Evolutionary conservation across 2,329 filamentous ascomycete species (phyloP).

Genomic region (Pestalotiopsis sp.): DNA sequence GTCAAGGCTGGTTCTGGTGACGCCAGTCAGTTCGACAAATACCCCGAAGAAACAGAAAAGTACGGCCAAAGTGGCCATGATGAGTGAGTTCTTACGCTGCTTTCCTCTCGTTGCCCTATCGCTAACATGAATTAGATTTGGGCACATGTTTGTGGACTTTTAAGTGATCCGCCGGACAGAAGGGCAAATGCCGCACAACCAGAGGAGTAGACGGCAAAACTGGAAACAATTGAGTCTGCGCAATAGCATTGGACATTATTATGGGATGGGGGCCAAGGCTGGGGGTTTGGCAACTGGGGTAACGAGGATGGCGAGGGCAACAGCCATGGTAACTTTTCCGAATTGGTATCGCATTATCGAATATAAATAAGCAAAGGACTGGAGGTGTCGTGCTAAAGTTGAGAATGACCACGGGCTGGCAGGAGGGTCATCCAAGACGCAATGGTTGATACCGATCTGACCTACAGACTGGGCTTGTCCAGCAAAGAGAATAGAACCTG

Average conservation of each 20-base stretch:
- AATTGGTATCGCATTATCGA: background rate
- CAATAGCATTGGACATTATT: background rate
- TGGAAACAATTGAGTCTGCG: background rate
- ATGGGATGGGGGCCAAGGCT: constrained; percentile 11
- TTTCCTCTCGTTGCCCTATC: background rate
- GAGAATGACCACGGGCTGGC: background rate
- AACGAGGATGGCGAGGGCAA: background rate
- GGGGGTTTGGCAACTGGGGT: background rate
- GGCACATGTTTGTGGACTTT: constrained; percentile 77
- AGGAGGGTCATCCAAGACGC: background rate
- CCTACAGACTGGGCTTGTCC: too few species aligned
- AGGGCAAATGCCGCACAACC: background rate
- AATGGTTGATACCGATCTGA: background rate
- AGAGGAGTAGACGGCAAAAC: background rate
- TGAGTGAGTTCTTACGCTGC: constrained; percentile 66
- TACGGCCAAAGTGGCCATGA: constrained; percentile 82
- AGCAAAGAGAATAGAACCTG: too few species aligned
- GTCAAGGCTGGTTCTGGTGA: constrained; percentile 93
- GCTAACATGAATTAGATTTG: constrained; percentile 56
- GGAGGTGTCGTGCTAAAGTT: background rate
- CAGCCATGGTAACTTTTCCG: background rate
- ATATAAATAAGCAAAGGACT: background rate
- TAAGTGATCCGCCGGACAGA: constrained; percentile 39
- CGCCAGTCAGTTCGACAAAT: constrained; percentile 96
- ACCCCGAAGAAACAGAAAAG: constrained; percentile 93